A percentile compares a stretch with the other conserved stretches of the same genome.
Conservation (phyloP, 352 stramenopile species). For the Pythium aphanidermatum region DNA sequence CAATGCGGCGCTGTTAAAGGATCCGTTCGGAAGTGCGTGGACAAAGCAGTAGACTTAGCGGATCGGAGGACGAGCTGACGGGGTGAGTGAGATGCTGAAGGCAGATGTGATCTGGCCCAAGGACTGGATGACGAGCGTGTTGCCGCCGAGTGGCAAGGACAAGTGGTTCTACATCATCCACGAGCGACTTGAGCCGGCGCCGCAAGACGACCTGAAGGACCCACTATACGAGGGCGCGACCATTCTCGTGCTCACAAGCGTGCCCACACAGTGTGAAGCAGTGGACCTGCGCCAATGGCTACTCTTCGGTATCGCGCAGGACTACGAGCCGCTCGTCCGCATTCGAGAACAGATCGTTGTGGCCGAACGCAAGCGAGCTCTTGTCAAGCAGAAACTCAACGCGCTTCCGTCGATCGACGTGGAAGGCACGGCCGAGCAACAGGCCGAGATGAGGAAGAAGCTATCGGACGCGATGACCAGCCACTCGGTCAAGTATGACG, state of each 20-base stretch:
- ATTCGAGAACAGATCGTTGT: slow-evolving; percentile 30
- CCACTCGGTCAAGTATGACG: slow-evolving; percentile 33
- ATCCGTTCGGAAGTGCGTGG: slow-evolving; percentile 55
- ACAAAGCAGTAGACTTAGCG: too few relatives aligned
- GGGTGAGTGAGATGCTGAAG: neutral
- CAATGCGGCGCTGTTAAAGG: slow-evolving; percentile 54
- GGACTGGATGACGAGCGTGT: slow-evolving; percentile 57
- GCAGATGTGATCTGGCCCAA: slow-evolving; percentile 69
- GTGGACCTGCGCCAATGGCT: slow-evolving; percentile 53
- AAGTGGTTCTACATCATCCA: slow-evolving; percentile 77
- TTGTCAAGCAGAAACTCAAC: slow-evolving; percentile 50
- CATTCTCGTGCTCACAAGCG: slow-evolving; percentile 46
- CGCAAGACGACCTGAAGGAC: slow-evolving; percentile 53
- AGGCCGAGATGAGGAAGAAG: slow-evolving; percentile 51
- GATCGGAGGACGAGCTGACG: too few relatives aligned
- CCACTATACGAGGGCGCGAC: slow-evolving; percentile 45
- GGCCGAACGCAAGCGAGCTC: slow-evolving; percentile 29
- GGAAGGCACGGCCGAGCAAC: slow-evolving; percentile 30
- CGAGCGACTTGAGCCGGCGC: slow-evolving; percentile 46
- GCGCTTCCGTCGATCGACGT: slow-evolving; percentile 43
- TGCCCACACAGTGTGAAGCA: slow-evolving; percentile 43
- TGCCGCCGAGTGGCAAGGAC: slow-evolving; percentile 36
- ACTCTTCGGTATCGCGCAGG: slow-evolving; percentile 47
- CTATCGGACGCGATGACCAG: slow-evolving; percentile 34
- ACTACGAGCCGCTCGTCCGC: slow-evolving; percentile 44